Evolutionary conservation across 169 alveolate genomes (phyloP).

Genomic region (Babesia sp.): DNA sequence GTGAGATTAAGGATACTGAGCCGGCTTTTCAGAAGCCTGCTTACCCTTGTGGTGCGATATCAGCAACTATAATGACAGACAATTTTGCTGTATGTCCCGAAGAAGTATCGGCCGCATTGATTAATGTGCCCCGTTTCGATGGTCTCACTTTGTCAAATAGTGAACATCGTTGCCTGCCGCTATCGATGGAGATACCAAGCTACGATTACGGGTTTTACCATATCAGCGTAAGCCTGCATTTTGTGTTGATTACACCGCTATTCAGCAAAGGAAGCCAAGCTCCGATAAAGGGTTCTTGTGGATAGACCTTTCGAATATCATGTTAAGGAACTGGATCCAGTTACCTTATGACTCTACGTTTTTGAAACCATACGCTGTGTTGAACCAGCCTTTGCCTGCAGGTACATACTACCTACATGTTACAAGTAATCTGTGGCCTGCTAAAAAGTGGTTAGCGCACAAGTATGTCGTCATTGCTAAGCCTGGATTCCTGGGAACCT

Average conservation of each 20-base stretch:
- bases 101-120: background rate
- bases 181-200: background rate
- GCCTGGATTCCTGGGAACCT: slow-evolving; percentile 43
- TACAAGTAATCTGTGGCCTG: slow-evolving; percentile 62
- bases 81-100: slow-evolving; percentile 39
- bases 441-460: slow-evolving; percentile 51
- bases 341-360: slow-evolving; percentile 47
- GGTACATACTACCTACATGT: slow-evolving; percentile 56
- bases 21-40: slow-evolving; percentile 43
- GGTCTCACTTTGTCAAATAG: too few relatives aligned
- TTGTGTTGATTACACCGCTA: background rate
- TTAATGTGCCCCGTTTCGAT: background rate
- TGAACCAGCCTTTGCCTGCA: slow-evolving; percentile 14
- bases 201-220: slow-evolving; percentile 17
- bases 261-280: background rate
- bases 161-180: slow-evolving; percentile 1
- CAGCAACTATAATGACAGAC: slow-evolving; percentile 70
- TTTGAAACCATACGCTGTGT: slow-evolving; percentile 58
- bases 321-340: slow-evolving; percentile 61
- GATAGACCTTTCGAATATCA: slow-evolving; percentile 53
- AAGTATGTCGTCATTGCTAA: slow-evolving; percentile 46
- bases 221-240: background rate
- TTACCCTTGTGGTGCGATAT: slow-evolving; percentile 66
- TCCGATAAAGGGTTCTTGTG: slow-evolving; percentile 36
- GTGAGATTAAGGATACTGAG: slow-evolving; percentile 1